Conservation (phyloP, 305 asterid species). For the Lippia alba region DNA sequence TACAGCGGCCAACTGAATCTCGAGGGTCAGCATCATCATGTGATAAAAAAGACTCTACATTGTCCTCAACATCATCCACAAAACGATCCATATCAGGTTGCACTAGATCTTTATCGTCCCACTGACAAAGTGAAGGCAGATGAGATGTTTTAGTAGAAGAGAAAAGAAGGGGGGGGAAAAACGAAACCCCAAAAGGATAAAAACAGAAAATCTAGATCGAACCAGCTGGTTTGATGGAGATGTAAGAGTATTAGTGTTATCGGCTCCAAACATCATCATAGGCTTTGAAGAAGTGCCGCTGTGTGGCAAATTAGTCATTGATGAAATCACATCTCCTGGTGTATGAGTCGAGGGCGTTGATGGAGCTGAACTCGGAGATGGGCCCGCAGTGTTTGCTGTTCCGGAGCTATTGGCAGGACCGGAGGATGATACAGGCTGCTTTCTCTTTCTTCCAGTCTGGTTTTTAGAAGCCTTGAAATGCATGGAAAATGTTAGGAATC, state of each 20-base stretch:
- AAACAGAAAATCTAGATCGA: slow-evolving; percentile 34
- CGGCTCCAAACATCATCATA: slow-evolving; percentile 80
- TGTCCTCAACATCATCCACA: slow-evolving; percentile 97
- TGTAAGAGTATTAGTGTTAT: slow-evolving; percentile 79
- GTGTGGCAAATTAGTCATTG: slow-evolving; percentile 90
- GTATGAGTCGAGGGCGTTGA: slow-evolving; percentile 99
- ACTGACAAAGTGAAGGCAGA: slow-evolving; percentile 56
- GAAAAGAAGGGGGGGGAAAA: slow-evolving; percentile 27
- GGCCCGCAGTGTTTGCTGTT: slow-evolving; percentile 98
- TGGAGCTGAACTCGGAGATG: slow-evolving; percentile 99
- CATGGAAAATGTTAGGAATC: slow-evolving; percentile 50
- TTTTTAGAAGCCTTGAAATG: slow-evolving; percentile 82
- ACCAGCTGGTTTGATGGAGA: slow-evolving; percentile 96
- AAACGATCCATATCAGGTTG: slow-evolving; percentile 98
- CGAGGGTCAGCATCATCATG: slow-evolving; percentile 93
- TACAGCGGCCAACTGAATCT: slow-evolving; percentile 84
- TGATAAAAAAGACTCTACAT: slow-evolving; percentile 91
- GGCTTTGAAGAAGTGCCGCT: slow-evolving; percentile 87
- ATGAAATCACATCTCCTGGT: slow-evolving; percentile 92
- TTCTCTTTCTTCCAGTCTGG: slow-evolving; percentile 95
- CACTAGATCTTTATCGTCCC: slow-evolving; percentile 96
- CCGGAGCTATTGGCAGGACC: slow-evolving; percentile 99
- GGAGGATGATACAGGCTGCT: slow-evolving; percentile 92
- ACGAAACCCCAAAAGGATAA: slow-evolving; percentile 21
- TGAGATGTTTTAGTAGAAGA: slow-evolving; percentile 17